A percentile compares a stretch with the other conserved stretches of the same genome.
Evolutionary conservation across 1,284 basidiomycete species (phyloP).

Genomic region (Fistulinella staudtii): DNA sequence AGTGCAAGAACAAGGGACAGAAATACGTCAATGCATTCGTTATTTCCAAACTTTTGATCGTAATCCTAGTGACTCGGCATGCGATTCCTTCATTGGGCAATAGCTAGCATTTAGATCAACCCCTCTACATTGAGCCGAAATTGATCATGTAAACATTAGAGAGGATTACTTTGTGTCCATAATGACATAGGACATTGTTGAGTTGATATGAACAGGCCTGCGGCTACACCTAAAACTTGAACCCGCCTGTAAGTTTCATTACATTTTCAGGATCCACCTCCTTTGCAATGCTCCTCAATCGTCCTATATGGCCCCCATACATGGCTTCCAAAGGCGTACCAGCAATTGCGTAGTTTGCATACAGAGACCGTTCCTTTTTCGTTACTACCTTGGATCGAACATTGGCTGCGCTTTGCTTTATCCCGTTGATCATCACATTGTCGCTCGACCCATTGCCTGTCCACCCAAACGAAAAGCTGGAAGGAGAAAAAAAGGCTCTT

Average conservation of each 20-base stretch:
- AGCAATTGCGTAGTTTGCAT: conserved; percentile 53
- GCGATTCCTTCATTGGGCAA: too few species aligned
- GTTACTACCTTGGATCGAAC: conserved; percentile 38
- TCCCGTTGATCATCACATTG: conserved; percentile 35
- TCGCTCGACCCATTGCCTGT: conserved; percentile 6
- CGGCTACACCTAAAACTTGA: conserved; percentile 21
- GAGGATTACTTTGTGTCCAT: too few species aligned
- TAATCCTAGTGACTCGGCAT: too few species aligned
- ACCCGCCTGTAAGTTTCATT: conserved; percentile 57
- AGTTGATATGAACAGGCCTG: too few species aligned
- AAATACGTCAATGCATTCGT: too few species aligned
- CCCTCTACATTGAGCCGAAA: too few species aligned
- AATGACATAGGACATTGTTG: too few species aligned
- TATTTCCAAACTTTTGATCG: too few species aligned
- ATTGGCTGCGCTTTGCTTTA: conserved; percentile 38
- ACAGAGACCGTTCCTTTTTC: conserved; percentile 37
- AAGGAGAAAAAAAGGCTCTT: conserved; percentile 42
- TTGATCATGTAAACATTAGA: too few species aligned
- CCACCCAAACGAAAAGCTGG: conserved; percentile 52
- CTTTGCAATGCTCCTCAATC: conserved; percentile 38
- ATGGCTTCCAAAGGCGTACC: conserved; percentile 46
- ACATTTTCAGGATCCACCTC: conserved; percentile 48
- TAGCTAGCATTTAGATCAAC: too few species aligned
- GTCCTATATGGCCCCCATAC: conserved; percentile 46
- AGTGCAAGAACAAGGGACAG: too few species aligned